A percentile compares a stretch with the other conserved stretches of the same genome.
These are phyloP conservation scores for Diaporthe vaccinii DNA, from an alignment of 2,329 filamentous ascomycete genomes.

Conservation along the genomic window DNA sequence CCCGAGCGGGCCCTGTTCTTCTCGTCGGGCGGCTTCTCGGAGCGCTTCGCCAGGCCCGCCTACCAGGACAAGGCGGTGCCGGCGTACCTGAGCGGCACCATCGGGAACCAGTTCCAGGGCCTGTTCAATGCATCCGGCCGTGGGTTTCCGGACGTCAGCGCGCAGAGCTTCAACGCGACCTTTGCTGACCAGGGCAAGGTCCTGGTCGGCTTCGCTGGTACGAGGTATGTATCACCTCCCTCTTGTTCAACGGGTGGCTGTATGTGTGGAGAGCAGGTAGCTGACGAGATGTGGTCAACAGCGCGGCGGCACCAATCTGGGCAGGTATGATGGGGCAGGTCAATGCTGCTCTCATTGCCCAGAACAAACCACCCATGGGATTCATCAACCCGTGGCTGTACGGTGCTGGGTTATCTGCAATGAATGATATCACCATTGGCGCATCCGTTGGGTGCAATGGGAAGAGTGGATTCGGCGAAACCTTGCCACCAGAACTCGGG, in stretches of 20 bases:
- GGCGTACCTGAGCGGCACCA: conserved; percentile 58
- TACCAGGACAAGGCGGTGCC: conserved; percentile 62
- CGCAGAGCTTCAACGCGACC: conserved; percentile 56
- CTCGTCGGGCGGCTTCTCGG: conserved; percentile 65
- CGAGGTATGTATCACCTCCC: not conserved
- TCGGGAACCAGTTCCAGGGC: conserved; percentile 60
- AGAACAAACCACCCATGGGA: conserved; percentile 56
- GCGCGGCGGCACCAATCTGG: conserved; percentile 64
- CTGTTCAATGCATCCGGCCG: conserved; percentile 47
- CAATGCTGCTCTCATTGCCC: conserved; percentile 63
- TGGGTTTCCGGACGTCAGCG: conserved; percentile 37
- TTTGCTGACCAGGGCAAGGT: conserved; percentile 29
- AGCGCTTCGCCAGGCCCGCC: conserved; percentile 58
- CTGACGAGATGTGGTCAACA: conserved; percentile 37
- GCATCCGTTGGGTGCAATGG: conserved; percentile 36
- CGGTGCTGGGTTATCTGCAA: conserved; percentile 35
- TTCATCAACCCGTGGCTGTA: conserved; percentile 54
- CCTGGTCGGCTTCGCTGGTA: not conserved
- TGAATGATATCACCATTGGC: conserved; percentile 44
- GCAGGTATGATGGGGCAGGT: conserved; percentile 66
- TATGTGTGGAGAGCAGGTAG: not conserved
- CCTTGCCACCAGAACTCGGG: not conserved
- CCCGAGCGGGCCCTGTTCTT: conserved; percentile 68
- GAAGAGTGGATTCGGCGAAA: conserved; percentile 9
- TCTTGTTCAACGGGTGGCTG: not conserved